Evolutionary conservation across 805 yeast species (phyloP).

Genomic region (Metschnikowia arizonensis): DNA sequence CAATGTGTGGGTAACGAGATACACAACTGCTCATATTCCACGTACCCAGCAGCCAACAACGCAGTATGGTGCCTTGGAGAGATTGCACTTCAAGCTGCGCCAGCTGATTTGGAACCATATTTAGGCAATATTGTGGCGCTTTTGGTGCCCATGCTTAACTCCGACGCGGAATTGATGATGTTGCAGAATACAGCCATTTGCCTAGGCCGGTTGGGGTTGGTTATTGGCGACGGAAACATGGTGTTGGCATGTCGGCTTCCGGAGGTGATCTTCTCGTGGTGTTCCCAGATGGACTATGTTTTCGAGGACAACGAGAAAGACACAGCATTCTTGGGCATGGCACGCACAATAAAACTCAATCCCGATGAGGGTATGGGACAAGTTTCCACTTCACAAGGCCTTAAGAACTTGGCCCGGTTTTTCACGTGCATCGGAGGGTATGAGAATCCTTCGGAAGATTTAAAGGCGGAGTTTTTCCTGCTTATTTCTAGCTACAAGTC

Average conservation of each 20-base stretch:
- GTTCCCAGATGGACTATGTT: conserved; percentile 58
- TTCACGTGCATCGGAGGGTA: conserved; percentile 58
- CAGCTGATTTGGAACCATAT: conserved; percentile 47
- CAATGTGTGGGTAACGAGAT: conserved; percentile 68
- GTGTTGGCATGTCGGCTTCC: conserved; percentile 53
- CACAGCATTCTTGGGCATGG: conserved; percentile 80
- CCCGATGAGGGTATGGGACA: conserved; percentile 58
- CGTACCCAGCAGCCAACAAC: conserved; percentile 72
- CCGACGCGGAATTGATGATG: conserved; percentile 59
- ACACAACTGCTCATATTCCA: conserved; percentile 45
- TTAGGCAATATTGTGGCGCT: conserved; percentile 50
- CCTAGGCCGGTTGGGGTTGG: conserved; percentile 76
- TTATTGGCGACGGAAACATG: conserved; percentile 38
- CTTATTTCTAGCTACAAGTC: conserved; percentile 43
- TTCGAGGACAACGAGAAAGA: conserved; percentile 87
- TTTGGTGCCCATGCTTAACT: conserved; percentile 56
- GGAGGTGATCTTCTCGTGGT: conserved; percentile 64
- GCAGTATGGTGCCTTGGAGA: conserved; percentile 96
- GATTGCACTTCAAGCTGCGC: conserved; percentile 57
- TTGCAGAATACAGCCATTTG: conserved; percentile 87
- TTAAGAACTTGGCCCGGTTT: conserved; percentile 48
- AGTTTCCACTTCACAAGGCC: conserved; percentile 41
- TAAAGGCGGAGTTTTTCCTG: conserved; percentile 43
- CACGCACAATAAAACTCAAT: conserved; percentile 58
- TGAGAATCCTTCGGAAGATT: conserved; percentile 44